Percentiles rank a stretch among this genome's conserved stretches.
Evolutionary conservation across 768 basidiomycete species (phyloP).

Genomic region (Tephrocybe rancida): DNA sequence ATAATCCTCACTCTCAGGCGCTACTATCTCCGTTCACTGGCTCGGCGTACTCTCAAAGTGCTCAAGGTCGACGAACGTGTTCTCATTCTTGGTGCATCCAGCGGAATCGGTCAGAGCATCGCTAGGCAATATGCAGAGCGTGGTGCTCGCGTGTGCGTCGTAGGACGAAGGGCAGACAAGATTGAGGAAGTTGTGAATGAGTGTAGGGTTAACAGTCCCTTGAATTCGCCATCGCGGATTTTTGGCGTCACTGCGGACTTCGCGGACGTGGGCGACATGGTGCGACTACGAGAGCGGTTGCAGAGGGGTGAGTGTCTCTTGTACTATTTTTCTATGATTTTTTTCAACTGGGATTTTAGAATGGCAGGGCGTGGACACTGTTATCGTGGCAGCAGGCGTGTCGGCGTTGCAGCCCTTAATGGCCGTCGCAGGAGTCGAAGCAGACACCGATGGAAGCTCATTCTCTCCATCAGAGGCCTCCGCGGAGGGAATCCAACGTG

Average conservation of each 20-base stretch:
- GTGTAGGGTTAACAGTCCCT: constrained; percentile 39
- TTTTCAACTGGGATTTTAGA: constrained; percentile 40
- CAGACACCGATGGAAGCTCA: constrained; percentile 28
- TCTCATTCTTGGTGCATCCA: constrained; percentile 80
- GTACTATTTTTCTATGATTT: not conserved
- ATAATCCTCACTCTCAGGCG: constrained; percentile 23
- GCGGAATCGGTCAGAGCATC: constrained; percentile 77
- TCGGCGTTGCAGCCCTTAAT: constrained; percentile 80
- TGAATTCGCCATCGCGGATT: constrained; percentile 27
- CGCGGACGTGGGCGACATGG: constrained; percentile 65
- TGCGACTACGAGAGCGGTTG: constrained; percentile 54
- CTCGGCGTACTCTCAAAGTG: constrained; percentile 11
- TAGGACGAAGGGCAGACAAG: constrained; percentile 61
- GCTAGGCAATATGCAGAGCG: constrained; percentile 71
- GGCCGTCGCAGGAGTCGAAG: constrained; percentile 61
- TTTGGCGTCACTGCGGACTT: constrained; percentile 66
- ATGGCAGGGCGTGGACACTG: constrained; percentile 83
- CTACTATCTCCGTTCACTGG: constrained; percentile 15
- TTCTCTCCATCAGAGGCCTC: constrained; percentile 40
- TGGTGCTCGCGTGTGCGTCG: constrained; percentile 77
- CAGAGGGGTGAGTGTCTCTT: constrained; percentile 47
- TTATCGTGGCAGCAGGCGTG: constrained; percentile 83
- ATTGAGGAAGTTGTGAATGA: constrained; percentile 64
- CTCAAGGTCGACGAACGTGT: constrained; percentile 59
- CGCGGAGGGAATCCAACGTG: constrained; percentile 57